Base-by-base conservation (phyloP, 345 rosid genomes). In the Linum usitatissimum region DNA sequence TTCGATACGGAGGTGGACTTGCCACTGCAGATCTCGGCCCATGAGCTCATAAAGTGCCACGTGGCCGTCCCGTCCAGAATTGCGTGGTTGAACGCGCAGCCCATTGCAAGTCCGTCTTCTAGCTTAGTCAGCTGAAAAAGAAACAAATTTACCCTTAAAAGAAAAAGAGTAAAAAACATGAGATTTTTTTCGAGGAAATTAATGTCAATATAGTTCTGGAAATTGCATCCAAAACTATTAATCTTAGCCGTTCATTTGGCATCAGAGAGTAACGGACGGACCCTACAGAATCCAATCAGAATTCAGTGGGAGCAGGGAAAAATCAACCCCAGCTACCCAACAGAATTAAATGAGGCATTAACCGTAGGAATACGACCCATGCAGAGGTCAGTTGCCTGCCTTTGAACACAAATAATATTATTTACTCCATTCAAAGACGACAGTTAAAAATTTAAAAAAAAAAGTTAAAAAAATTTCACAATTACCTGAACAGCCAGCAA, bases 1-100 rank as follows among this genome's bases (percentile, higher is more conserved):
- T 75, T 64, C 0, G 94, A 64, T 56, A 73, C 63, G 9, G 84
- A 59, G 6, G 75, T 53, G 39, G 80, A 36, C 23, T 34, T 34
- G 38, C 97, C 91, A 6, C 63, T 64, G 66, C 96, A 86, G 42
- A 75, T 54, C 68, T 83, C 74, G 20, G 99, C 94, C 99, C 99
- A 93, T 5, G 96, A 73, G 66, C 83, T 83, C 96, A 93, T 79
- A 80, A 93, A 93, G 56, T 93, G 99, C 99, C 99, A 93, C 53
- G 99, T 93, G 62, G 96, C 76, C 19, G 82, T 83, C 0, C 96
- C 99, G 58, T 93, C 99, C 0, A 93, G 66, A 67, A 93, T 76
- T 5, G 97, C 97, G 75, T 90, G 99, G 66, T 93, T 93, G 70
- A 93, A 90, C 63, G 99, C 96, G 67, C 82, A 76, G 18, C 99